phyloP scores from a whole-genome alignment of 352 stramenopile genomes.

The Globisporangium parvum region DNA sequence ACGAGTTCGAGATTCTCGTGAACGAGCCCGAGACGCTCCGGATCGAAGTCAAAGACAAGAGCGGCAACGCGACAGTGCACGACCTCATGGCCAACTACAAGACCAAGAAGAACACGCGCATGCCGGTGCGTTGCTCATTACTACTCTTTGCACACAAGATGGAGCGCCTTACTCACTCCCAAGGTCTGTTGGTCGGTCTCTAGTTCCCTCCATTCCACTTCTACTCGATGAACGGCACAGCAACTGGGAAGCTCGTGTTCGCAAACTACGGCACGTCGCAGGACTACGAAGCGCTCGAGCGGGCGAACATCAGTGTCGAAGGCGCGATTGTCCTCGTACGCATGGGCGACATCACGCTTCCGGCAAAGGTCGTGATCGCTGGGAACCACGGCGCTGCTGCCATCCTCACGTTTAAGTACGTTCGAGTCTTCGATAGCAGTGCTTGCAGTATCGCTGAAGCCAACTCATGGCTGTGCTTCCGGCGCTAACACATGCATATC shows the following conservation, averaged over 20 bases:
- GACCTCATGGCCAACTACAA: conserved; percentile 28
- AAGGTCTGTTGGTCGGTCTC: not conserved
- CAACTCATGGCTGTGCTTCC: no score
- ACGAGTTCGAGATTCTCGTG: conserved; percentile 77
- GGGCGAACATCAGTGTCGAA: conserved; percentile 40
- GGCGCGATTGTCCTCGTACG: conserved; percentile 58
- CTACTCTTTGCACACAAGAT: not conserved
- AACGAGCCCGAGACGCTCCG: conserved; percentile 64
- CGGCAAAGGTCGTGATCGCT: conserved; percentile 67
- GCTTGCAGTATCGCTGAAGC: not conserved
- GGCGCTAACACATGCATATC: not conserved
- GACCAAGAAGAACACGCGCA: conserved; percentile 27
- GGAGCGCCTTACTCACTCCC: not conserved
- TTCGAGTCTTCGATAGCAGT: not conserved
- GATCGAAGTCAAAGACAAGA: conserved; percentile 25
- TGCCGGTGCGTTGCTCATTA: conserved; percentile 17
- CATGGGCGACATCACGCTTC: conserved; percentile 53
- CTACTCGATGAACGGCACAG: conserved; percentile 74
- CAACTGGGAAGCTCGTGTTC: conserved; percentile 54
- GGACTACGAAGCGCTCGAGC: conserved; percentile 56
- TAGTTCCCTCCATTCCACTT: conserved; percentile 66
- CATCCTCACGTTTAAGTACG: conserved; percentile 75
- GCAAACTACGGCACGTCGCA: conserved; percentile 62
- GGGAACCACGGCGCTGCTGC: conserved; percentile 48
- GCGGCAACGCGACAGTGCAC: conserved; percentile 8